Evolutionary conservation across 257 asterid species (phyloP).

Genomic region (Solanum infundibuliforme): DNA sequence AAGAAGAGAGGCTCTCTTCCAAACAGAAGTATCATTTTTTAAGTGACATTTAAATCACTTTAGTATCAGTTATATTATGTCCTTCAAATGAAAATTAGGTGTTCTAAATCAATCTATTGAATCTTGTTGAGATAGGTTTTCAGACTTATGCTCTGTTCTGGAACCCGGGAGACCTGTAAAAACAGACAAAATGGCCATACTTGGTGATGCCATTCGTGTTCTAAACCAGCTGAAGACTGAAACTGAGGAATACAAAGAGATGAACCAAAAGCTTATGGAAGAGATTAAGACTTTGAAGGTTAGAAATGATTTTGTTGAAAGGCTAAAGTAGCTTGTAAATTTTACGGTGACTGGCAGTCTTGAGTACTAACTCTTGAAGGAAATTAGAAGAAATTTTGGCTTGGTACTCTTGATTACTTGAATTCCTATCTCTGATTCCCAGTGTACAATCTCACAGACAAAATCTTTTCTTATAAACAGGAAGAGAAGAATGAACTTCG

Average conservation of each 20-base stretch:
- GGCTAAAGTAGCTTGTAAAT: neutral
- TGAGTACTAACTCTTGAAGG: neutral
- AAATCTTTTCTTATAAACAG: conserved; percentile 16
- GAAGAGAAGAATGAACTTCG: conserved; percentile 81
- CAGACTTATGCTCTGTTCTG: conserved; percentile 48
- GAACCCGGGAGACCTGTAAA: conserved; percentile 64
- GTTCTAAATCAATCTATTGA: neutral
- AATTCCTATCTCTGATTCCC: neutral
- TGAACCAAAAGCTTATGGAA: conserved; percentile 52
- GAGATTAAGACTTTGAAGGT: conserved; percentile 75
- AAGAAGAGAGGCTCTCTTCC: neutral
- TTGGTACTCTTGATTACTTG: neutral
- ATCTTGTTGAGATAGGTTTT: conserved; percentile 32
- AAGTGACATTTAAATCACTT: neutral
- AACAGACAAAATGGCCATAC: conserved; percentile 67
- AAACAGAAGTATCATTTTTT: neutral
- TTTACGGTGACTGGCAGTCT: neutral
- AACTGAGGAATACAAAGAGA: conserved; percentile 37
- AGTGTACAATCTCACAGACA: neutral
- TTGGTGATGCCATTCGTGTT: conserved; percentile 56
- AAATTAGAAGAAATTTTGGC: neutral
- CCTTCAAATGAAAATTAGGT: neutral
- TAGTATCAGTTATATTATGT: neutral
- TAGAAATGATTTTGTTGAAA: neutral
- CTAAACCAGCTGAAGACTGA: conserved; percentile 52